These are phyloP conservation scores for Ganoderma multipileum DNA, from an alignment of 1,284 basidiomycete species.

Conservation along the genomic window DNA sequence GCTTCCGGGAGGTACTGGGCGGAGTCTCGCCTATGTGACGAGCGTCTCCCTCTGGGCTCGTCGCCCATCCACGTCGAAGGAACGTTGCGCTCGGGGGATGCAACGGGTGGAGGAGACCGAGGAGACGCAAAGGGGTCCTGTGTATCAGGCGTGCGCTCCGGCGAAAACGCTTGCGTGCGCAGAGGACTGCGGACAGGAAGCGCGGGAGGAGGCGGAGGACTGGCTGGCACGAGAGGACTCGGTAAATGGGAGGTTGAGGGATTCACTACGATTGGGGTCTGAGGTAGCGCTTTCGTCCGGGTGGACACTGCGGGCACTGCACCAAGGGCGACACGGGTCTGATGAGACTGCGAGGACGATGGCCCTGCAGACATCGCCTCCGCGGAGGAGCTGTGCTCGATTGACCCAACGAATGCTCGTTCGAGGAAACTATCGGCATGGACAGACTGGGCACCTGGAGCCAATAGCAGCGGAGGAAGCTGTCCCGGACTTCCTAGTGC, in stretches of 20 bases:
- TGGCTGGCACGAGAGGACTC: background rate
- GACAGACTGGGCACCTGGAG: conserved; percentile 21
- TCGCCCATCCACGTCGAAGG: conserved; percentile 10
- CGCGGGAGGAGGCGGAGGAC: background rate
- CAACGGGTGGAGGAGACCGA: conserved; percentile 1
- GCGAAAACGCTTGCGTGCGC: background rate
- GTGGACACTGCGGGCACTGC: conserved; percentile 23
- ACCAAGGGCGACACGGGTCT: conserved; percentile 25
- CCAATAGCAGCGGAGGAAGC: conserved; percentile 6
- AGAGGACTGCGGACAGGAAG: background rate
- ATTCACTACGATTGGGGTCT: conserved; percentile 17
- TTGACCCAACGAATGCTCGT: conserved; percentile 33
- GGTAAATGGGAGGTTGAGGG: background rate
- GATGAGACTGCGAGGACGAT: conserved; percentile 36
- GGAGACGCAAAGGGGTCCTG: background rate
- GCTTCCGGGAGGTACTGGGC: conserved; percentile 20
- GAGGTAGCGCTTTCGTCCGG: conserved; percentile 8
- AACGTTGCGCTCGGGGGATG: conserved; percentile 4
- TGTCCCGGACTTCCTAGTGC: background rate
- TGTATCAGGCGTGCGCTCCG: background rate
- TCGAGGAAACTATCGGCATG: conserved; percentile 38
- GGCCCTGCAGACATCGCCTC: conserved; percentile 26
- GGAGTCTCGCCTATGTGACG: conserved; percentile 29
- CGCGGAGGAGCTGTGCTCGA: conserved; percentile 32
- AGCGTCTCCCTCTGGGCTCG: conserved; percentile 16